phyloP scores from a whole-genome alignment of 2,329 filamentous ascomycete species.

The Aspergillus piperis region DNA sequence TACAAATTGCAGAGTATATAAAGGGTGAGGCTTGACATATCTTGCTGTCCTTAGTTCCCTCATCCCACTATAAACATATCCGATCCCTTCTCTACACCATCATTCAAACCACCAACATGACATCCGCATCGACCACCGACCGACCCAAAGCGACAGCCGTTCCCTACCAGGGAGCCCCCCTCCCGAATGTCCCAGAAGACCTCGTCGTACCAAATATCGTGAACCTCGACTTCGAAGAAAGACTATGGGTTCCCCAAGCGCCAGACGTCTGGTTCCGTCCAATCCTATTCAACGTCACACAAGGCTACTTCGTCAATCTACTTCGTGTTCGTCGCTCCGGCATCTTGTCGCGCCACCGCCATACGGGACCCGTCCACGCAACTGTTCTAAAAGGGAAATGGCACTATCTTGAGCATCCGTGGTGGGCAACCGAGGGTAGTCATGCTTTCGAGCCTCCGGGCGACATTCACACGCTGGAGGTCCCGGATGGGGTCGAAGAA shows the following conservation, averaged over 20 bases:
- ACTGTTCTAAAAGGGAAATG: conserved; percentile 34
- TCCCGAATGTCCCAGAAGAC: neutral
- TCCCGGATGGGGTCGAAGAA: conserved; percentile 36
- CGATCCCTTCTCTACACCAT: neutral
- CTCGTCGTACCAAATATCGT: neutral
- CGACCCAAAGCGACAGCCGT: neutral
- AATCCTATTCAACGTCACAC: conserved; percentile 31
- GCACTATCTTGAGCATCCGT: conserved; percentile 42
- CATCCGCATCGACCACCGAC: neutral
- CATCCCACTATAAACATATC: too few relatives aligned
- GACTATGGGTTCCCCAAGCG: conserved; percentile 36
- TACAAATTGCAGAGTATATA: too few relatives aligned
- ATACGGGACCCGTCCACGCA: conserved; percentile 37
- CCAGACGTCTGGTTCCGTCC: conserved; percentile 36
- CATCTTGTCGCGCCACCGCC: conserved; percentile 38
- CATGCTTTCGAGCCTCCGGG: conserved; percentile 39
- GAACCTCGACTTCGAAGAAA: conserved; percentile 24
- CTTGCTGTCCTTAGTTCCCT: too few relatives aligned
- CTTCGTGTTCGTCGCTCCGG: conserved; percentile 33
- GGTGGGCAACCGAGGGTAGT: conserved; percentile 40
- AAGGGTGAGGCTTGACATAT: too few relatives aligned
- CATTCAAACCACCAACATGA: neutral
- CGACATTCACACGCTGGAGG: conserved; percentile 40
- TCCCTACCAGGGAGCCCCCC: neutral
- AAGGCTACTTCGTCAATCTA: conserved; percentile 38